Conservation (phyloP, 495 filamentous ascomycete species). For the Penicillium malachiteum region DNA sequence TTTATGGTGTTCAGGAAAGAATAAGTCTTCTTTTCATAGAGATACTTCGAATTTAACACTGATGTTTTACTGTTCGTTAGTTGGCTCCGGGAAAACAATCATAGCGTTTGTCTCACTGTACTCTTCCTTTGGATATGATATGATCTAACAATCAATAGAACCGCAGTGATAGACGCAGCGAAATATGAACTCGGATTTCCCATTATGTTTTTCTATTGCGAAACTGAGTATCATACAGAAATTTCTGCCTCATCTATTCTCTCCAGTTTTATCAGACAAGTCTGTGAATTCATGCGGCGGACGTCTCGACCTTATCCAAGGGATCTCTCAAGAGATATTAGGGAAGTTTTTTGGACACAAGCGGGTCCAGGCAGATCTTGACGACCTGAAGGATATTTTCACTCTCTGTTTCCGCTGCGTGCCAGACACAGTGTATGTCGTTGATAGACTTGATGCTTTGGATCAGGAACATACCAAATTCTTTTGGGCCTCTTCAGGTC, state of each 20-base stretch:
- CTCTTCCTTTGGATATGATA: not conserved
- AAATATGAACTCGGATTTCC: not conserved
- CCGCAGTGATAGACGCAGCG: not conserved
- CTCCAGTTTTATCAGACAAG: not conserved
- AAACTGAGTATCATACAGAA: not conserved
- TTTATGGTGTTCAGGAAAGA: slow-evolving; percentile 30
- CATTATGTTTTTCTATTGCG: not conserved
- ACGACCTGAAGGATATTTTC: slow-evolving; percentile 19
- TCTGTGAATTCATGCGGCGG: not conserved
- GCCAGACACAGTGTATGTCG: not conserved
- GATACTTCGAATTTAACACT: slow-evolving; percentile 4
- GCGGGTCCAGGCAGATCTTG: slow-evolving; percentile 14
- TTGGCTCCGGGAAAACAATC: slow-evolving; percentile 29
- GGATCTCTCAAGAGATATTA: no score
- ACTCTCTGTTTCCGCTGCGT: slow-evolving; percentile 7
- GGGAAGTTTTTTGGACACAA: slow-evolving; percentile 17
- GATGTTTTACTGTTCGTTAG: slow-evolving; percentile 10
- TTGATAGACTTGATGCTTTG: not conserved
- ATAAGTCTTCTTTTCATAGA: slow-evolving; percentile 10
- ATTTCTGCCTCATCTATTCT: not conserved
- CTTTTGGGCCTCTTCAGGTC: not conserved
- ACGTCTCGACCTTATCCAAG: no score
- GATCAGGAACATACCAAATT: not conserved
- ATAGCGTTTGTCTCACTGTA: slow-evolving; percentile 19
- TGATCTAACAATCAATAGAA: not conserved